Percentiles rank a stretch among this genome's conserved stretches.
phyloP scores from a whole-genome alignment of 805 yeast genomes.

The Yamadazyma takamatsuzukensis region DNA sequence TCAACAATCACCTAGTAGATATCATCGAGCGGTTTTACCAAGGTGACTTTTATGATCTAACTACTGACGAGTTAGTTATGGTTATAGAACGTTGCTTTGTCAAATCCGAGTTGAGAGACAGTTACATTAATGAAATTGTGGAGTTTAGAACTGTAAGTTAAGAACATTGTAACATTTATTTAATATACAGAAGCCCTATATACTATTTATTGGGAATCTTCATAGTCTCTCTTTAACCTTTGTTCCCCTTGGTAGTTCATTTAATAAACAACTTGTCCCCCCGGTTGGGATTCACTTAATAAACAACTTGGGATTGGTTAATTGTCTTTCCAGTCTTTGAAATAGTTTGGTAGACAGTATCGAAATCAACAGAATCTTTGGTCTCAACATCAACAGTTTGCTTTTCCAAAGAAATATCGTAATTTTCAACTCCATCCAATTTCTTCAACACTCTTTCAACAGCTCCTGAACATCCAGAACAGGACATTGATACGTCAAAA shows the following conservation, averaged over 20 bases:
- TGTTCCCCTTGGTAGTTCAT: too few species aligned
- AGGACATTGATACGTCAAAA: constrained; percentile 80
- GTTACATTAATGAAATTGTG: constrained; percentile 43
- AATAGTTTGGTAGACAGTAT: constrained; percentile 75
- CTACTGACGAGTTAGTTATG: constrained; percentile 42
- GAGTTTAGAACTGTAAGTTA: constrained; percentile 32
- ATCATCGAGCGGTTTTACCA: constrained; percentile 49
- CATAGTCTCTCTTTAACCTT: too few species aligned
- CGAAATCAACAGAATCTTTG: constrained; percentile 51
- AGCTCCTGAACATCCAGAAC: constrained; percentile 87
- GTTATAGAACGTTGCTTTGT: constrained; percentile 43
- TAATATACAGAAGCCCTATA: background rate
- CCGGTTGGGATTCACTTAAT: constrained; percentile 5
- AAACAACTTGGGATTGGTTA: constrained; percentile 19
- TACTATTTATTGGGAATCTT: too few species aligned
- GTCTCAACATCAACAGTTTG: constrained; percentile 82
- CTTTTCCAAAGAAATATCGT: constrained; percentile 71
- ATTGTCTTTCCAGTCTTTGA: constrained; percentile 90
- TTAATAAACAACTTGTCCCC: too few species aligned
- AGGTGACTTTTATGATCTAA: constrained; percentile 48
- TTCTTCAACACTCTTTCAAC: constrained; percentile 70
- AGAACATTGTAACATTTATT: background rate
- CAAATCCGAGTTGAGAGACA: constrained; percentile 43
- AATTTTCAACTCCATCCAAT: constrained; percentile 68
- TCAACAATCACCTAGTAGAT: constrained; percentile 39